Evolutionary conservation across 2,329 filamentous ascomycete genomes (phyloP).

Genomic region (Colletotrichum sansevieriae): DNA sequence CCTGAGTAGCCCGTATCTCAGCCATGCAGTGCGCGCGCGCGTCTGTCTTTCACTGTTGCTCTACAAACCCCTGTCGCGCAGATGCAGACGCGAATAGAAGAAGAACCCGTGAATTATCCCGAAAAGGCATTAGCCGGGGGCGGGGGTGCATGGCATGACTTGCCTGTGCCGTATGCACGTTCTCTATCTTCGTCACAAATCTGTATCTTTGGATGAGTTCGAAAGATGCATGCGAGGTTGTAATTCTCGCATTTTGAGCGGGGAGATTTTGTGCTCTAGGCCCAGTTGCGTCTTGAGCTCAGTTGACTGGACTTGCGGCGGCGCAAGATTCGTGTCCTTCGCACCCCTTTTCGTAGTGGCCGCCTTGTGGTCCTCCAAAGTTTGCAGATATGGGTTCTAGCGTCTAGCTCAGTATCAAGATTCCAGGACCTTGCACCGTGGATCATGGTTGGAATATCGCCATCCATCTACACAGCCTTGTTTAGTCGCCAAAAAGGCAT

Average conservation of each 20-base stretch:
- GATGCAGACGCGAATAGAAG: no score
- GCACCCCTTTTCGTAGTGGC: no score
- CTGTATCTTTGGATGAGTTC: constrained; percentile 3
- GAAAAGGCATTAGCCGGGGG: no score
- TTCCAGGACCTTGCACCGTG: background rate
- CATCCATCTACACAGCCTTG: constrained; percentile 3
- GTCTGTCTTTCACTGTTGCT: no score
- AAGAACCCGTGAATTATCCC: no score
- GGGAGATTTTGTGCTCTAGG: background rate
- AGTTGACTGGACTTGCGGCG: no score
- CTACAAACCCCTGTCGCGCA: no score
- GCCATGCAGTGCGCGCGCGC: no score
- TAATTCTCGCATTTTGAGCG: constrained; percentile 13
- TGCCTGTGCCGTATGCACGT: constrained; percentile 9
- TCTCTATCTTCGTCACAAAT: constrained; percentile 13
- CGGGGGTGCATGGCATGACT: background rate
- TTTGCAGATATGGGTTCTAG: no score
- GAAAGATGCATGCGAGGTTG: constrained; percentile 12
- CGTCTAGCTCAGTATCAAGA: no score
- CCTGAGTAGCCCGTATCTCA: background rate
- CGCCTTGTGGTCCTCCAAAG: no score
- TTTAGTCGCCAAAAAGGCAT: background rate
- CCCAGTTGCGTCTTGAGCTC: background rate
- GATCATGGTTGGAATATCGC: constrained; percentile 9
- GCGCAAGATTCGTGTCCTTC: no score